Evolutionary conservation across 106 monocot species (phyloP).

Genomic region (Posidonia australis): DNA sequence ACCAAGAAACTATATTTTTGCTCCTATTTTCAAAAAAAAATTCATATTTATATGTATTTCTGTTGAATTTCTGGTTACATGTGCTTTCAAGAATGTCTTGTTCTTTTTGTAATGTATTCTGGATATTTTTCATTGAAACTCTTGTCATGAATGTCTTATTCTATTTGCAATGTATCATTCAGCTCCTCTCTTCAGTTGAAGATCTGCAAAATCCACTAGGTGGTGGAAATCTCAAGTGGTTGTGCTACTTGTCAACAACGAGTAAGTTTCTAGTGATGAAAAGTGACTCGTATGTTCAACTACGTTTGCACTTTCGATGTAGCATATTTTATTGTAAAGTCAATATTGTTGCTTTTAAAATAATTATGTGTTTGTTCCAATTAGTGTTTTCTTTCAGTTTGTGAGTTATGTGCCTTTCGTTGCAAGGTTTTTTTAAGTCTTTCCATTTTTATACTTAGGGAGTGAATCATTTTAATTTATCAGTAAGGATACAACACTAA

Average conservation of each 20-base stretch:
- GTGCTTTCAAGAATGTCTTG: too few relatives aligned
- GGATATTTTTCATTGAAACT: not conserved
- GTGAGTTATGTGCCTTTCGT: too few relatives aligned
- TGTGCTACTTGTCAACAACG: slow-evolving; percentile 82
- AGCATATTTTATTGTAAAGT: not conserved
- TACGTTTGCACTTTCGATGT: not conserved
- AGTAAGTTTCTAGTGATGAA: slow-evolving; percentile 29
- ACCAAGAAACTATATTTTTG: not conserved
- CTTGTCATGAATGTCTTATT: not conserved
- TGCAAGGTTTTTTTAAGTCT: too few relatives aligned
- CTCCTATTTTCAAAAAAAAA: not conserved
- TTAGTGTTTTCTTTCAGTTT: too few relatives aligned
- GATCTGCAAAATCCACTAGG: slow-evolving; percentile 33
- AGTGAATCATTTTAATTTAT: too few relatives aligned
- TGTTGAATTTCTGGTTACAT: too few relatives aligned
- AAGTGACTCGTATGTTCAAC: too few relatives aligned
- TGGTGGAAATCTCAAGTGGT: slow-evolving; percentile 51
- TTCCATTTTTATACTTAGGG: too few relatives aligned
- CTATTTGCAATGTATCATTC: not conserved
- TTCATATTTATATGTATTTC: not conserved
- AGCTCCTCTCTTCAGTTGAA: slow-evolving; percentile 36
- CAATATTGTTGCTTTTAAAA: not conserved
- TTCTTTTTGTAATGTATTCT: too few relatives aligned
- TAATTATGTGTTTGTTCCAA: not conserved
- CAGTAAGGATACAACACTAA: too few relatives aligned